Conservation (phyloP, 768 basidiomycete genomes). For the Leccinum aurantiacum region DNA sequence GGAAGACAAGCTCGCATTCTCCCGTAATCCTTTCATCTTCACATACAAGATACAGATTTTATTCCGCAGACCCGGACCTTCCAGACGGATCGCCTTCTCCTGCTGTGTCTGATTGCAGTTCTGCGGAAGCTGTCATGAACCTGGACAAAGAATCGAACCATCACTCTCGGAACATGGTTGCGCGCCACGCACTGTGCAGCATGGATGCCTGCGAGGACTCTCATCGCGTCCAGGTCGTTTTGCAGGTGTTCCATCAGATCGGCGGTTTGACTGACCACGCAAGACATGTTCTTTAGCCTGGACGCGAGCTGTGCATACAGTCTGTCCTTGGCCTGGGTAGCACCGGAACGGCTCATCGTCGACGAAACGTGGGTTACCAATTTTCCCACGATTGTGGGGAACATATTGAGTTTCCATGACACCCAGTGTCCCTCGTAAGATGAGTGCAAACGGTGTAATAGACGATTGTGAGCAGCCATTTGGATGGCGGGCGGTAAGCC, state of each 20-base stretch:
- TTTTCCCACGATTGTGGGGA: constrained; percentile 17
- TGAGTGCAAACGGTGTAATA: background rate
- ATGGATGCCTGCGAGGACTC: constrained; percentile 73
- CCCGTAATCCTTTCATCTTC: background rate
- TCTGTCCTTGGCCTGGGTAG: constrained; percentile 76
- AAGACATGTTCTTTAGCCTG: constrained; percentile 64
- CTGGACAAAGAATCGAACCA: constrained; percentile 25
- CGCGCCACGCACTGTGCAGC: constrained; percentile 67
- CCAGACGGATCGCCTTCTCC: constrained; percentile 14
- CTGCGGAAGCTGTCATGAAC: constrained; percentile 51
- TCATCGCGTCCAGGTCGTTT: constrained; percentile 75
- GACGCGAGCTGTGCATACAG: constrained; percentile 77
- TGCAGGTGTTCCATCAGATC: constrained; percentile 77
- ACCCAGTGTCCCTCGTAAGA: background rate
- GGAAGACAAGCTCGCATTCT: background rate
- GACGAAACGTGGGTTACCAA: background rate
- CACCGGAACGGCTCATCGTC: constrained; percentile 39
- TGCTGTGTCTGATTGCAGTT: constrained; percentile 36
- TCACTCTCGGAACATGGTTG: background rate
- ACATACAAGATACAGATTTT: background rate
- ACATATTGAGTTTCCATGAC: background rate
- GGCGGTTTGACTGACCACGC: constrained; percentile 69
- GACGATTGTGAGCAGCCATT: background rate
- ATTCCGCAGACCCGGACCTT: constrained; percentile 12
- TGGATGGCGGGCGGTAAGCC: background rate